Conservation (phyloP, 2,329 filamentous ascomycete species). For the Alternaria postmessia region DNA sequence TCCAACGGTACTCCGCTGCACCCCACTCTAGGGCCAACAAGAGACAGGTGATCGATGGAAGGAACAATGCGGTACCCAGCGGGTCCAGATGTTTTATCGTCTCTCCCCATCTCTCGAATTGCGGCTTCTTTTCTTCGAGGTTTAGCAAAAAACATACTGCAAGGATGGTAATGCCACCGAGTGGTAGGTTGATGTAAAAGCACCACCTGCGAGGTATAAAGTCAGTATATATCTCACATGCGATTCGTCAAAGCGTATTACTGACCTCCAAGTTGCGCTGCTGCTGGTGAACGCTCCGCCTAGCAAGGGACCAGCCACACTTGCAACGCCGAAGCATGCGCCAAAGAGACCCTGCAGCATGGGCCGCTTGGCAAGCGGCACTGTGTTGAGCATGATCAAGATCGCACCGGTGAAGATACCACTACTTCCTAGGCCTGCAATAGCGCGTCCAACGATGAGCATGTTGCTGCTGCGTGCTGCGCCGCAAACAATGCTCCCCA, state of each 20-base stretch:
- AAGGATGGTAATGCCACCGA: slow-evolving; percentile 55
- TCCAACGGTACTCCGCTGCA: slow-evolving; percentile 56
- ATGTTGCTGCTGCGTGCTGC: slow-evolving; percentile 47
- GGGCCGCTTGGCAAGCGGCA: slow-evolving; percentile 54
- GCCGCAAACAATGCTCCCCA: slow-evolving; percentile 64
- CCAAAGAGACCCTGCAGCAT: slow-evolving; percentile 52
- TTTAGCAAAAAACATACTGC: slow-evolving; percentile 46
- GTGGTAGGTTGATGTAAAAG: slow-evolving; percentile 61
- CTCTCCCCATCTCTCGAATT: slow-evolving; percentile 36
- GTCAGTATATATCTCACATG: not conserved
- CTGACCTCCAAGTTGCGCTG: slow-evolving; percentile 48
- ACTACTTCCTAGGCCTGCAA: slow-evolving; percentile 42
- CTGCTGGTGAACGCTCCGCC: slow-evolving; percentile 56
- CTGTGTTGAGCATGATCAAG: slow-evolving; percentile 44
- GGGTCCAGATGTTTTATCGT: slow-evolving; percentile 54
- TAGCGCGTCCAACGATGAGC: slow-evolving; percentile 43
- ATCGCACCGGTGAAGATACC: slow-evolving; percentile 47
- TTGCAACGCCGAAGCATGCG: slow-evolving; percentile 50
- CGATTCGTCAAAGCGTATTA: not conserved
- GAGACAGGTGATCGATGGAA: slow-evolving; percentile 56
- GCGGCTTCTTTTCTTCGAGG: slow-evolving; percentile 41
- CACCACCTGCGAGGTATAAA: slow-evolving; percentile 47
- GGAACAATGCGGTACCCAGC: slow-evolving; percentile 50
- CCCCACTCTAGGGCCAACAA: slow-evolving; percentile 59
- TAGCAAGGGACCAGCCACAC: slow-evolving; percentile 55